These are phyloP conservation scores for Smallanthus sonchifolius DNA, from an alignment of 129 eudicot genomes.

Conservation along the genomic window DNA sequence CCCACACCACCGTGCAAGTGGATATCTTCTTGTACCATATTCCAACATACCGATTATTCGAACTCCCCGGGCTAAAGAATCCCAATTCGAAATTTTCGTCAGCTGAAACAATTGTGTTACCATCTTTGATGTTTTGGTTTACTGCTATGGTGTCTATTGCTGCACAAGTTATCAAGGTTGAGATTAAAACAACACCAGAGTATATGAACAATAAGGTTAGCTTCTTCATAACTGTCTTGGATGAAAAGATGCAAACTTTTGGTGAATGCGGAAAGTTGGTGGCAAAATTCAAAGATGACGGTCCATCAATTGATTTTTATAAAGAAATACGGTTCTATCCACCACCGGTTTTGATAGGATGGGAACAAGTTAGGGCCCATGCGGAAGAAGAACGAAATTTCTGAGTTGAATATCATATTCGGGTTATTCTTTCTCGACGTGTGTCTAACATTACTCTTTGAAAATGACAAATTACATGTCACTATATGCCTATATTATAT, in stretches of 20 bases:
- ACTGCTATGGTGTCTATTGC: slow-evolving; percentile 22
- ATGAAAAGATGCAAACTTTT: no score
- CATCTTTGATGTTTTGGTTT: slow-evolving; percentile 28
- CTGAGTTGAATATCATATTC: no score
- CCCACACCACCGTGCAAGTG: slow-evolving; percentile 27
- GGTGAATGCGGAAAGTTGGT: not conserved
- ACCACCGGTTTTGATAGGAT: no score
- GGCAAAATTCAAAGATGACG: not conserved
- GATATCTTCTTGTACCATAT: slow-evolving; percentile 35
- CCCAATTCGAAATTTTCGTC: slow-evolving; percentile 34
- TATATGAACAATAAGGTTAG: not conserved
- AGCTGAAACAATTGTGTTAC: slow-evolving; percentile 42
- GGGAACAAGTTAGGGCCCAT: no score
- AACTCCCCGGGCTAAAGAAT: slow-evolving; percentile 32
- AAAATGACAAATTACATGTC: no score
- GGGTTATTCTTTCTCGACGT: no score
- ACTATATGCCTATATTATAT: no score
- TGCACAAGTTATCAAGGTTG: slow-evolving; percentile 8
- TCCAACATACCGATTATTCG: slow-evolving; percentile 24
- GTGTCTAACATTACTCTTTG: no score
- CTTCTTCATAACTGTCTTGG: slow-evolving; percentile 1
- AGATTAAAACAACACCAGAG: not conserved
- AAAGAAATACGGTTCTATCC: no score
- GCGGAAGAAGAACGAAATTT: no score
- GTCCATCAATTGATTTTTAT: no score